Evolutionary conservation across 805 yeast genomes (phyloP).

Genomic region (Nakazawaea peltata): DNA sequence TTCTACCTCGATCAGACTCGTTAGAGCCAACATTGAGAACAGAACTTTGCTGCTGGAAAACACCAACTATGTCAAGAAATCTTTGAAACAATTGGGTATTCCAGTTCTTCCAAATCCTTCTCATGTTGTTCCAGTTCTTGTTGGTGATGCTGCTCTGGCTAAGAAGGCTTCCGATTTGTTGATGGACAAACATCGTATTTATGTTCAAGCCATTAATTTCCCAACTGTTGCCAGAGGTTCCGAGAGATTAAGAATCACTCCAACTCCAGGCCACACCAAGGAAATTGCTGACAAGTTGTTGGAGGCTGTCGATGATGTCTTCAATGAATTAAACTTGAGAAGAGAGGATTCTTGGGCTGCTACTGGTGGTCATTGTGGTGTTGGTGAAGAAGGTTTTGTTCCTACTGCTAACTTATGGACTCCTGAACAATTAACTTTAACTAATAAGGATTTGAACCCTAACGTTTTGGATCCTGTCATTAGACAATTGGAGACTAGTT

Average conservation of each 20-base stretch:
- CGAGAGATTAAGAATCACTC: conserved; percentile 96
- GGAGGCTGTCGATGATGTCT: conserved; percentile 73
- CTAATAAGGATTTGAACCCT: conserved; percentile 54
- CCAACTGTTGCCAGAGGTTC: conserved; percentile 96
- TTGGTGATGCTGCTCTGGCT: conserved; percentile 92
- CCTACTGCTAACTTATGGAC: conserved; percentile 75
- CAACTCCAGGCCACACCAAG: conserved; percentile 92
- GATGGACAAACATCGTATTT: conserved; percentile 76
- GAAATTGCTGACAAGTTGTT: conserved; percentile 71
- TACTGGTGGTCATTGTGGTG: conserved; percentile 87
- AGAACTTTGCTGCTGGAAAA: conserved; percentile 80
- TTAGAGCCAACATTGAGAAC: conserved; percentile 66
- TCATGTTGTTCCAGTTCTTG: conserved; percentile 91
- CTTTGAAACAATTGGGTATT: conserved; percentile 62
- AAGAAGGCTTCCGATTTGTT: conserved; percentile 86
- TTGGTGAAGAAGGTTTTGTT: conserved; percentile 48
- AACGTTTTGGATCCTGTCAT: conserved; percentile 60
- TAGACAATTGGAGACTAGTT: conserved; percentile 58
- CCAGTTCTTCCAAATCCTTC: conserved; percentile 98
- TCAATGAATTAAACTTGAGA: conserved; percentile 64
- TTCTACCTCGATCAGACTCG: conserved; percentile 76
- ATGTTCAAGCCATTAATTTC: conserved; percentile 97
- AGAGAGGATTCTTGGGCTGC: conserved; percentile 71
- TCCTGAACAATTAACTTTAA: conserved; percentile 60
- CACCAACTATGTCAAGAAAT: conserved; percentile 76